Conservation (phyloP, 2,329 filamentous ascomycete species). For the Hirsutella minnesotensis region DNA sequence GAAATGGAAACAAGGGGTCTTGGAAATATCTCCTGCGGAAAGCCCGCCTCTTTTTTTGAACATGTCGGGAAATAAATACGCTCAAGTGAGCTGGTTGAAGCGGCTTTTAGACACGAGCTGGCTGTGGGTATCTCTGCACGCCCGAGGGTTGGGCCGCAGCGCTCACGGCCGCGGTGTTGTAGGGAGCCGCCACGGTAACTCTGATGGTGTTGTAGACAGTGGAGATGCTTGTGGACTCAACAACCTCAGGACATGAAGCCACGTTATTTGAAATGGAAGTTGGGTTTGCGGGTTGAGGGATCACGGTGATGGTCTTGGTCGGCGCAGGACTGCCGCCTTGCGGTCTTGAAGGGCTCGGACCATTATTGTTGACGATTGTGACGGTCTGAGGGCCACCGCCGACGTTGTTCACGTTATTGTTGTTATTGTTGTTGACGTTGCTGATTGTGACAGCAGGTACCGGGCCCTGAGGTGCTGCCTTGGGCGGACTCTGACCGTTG, state of each 20-base stretch:
- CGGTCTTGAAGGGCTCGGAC: not conserved
- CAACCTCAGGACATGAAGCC: constrained; percentile 10
- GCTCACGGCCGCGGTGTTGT: not conserved
- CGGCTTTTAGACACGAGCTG: no score
- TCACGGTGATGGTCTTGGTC: not conserved
- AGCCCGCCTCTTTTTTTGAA: not conserved
- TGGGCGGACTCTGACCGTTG: no score
- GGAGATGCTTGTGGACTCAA: constrained; percentile 17
- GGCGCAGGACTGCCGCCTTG: not conserved
- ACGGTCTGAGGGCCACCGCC: not conserved
- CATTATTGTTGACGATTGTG: constrained; percentile 5
- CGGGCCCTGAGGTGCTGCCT: no score
- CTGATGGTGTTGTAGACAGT: constrained; percentile 25
- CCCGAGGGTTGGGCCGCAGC: not conserved
- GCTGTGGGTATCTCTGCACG: not conserved
- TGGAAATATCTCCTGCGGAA: not conserved
- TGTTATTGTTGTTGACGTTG: not conserved
- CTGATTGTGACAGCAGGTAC: no score
- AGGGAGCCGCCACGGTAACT: constrained; percentile 10
- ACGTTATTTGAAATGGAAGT: not conserved
- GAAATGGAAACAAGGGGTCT: not conserved
- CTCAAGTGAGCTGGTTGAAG: not conserved
- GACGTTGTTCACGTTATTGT: not conserved
- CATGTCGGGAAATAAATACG: not conserved
- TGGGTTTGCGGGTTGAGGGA: not conserved